These are phyloP conservation scores for Dryas drummondii DNA, from an alignment of 306 rosid species.

Conservation along the genomic window DNA sequence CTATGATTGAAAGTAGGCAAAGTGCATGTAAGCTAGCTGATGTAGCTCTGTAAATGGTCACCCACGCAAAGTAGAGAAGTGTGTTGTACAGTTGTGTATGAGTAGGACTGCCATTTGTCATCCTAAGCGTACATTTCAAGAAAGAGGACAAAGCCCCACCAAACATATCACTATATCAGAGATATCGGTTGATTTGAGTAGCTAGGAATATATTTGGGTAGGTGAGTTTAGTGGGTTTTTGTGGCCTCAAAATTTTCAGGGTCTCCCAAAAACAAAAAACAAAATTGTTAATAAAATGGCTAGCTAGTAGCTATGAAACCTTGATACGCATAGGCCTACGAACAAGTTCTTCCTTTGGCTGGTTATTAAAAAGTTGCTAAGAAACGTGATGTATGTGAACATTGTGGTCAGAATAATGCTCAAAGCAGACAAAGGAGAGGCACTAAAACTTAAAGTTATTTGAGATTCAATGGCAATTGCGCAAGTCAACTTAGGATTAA, in stretches of 20 bases:
- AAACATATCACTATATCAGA: not conserved
- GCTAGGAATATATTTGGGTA: not conserved
- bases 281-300: no score
- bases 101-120: slow-evolving; percentile 37
- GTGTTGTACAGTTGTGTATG: not conserved
- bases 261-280: not conserved
- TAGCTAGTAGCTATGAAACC: no score
- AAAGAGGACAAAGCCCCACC: slow-evolving; percentile 24
- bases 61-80: not conserved
- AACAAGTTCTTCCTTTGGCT: no score
- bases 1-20: slow-evolving; percentile 18
- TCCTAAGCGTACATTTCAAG: slow-evolving; percentile 24
- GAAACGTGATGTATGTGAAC: no score
- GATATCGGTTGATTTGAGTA: not conserved
- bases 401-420: no score
- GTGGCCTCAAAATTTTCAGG: not conserved
- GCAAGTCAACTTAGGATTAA: no score
- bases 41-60: not conserved
- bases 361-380: no score
- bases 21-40: slow-evolving; percentile 28
- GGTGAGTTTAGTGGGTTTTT: slow-evolving; percentile 9
- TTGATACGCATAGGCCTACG: no score
- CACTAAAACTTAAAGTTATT: no score
- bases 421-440: no score
- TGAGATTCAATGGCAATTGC: no score